phyloP scores from a whole-genome alignment of 768 basidiomycete genomes.

The Roridomyces roridus region DNA sequence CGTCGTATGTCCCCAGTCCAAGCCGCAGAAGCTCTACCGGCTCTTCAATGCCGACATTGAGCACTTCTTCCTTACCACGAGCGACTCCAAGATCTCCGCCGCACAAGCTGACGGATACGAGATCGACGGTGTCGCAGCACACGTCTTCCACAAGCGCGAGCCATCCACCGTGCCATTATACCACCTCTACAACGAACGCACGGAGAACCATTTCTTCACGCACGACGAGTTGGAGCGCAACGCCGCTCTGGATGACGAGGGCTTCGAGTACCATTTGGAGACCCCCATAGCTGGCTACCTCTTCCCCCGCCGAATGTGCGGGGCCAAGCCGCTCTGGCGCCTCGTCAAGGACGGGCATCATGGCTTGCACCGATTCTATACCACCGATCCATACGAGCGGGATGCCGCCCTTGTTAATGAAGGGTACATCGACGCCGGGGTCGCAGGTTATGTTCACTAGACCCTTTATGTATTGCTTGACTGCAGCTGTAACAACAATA shows the following conservation, averaged over 20 bases:
- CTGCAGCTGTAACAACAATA: no score
- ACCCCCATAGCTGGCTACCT: slow-evolving; percentile 5
- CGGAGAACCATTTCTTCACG: slow-evolving; percentile 9
- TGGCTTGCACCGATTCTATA: slow-evolving; percentile 5
- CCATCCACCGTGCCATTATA: slow-evolving; percentile 10
- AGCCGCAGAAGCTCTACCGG: not conserved
- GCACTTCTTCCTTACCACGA: not conserved
- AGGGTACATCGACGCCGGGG: no score
- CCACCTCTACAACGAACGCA: slow-evolving; percentile 3
- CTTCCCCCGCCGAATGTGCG: slow-evolving; percentile 8
- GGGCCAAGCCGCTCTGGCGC: slow-evolving; percentile 11
- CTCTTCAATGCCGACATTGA: slow-evolving; percentile 12
- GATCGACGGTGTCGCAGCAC: slow-evolving; percentile 9
- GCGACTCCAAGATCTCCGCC: not conserved
- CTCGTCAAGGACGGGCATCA: not conserved
- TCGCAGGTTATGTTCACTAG: no score
- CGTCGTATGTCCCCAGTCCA: not conserved
- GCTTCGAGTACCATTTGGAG: not conserved
- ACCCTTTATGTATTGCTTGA: no score
- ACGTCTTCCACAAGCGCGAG: not conserved
- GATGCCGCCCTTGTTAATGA: no score
- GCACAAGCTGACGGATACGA: not conserved
- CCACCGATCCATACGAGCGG: not conserved
- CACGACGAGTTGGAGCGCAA: slow-evolving; percentile 4
- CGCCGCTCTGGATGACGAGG: not conserved